Evolutionary conservation across 352 stramenopile genomes (phyloP).

Genomic region (Pythium periplocum): DNA sequence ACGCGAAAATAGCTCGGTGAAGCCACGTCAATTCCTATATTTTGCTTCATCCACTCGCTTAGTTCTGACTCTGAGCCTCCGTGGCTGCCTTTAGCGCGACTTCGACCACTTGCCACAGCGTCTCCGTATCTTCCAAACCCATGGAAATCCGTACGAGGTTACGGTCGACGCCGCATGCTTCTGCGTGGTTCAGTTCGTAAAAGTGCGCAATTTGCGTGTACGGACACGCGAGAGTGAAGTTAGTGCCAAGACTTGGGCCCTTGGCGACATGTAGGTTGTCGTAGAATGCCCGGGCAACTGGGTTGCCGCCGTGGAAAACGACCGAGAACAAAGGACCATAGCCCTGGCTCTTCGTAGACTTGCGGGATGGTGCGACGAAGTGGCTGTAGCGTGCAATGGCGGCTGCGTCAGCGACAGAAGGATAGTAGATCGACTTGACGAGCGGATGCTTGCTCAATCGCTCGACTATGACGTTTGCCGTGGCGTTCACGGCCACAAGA

Average conservation of each 20-base stretch:
- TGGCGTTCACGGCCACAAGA: constrained; percentile 75
- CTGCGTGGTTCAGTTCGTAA: constrained; percentile 89
- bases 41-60: no score
- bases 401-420: constrained; percentile 30
- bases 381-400: constrained; percentile 55
- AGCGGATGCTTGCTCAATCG: constrained; percentile 67
- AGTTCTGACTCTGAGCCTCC: no score
- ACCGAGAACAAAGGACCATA: constrained; percentile 90
- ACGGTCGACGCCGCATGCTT: constrained; percentile 86
- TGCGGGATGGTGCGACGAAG: constrained; percentile 29
- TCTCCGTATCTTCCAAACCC: constrained; percentile 82
- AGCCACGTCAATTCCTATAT: no score
- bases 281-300: constrained; percentile 83
- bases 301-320: constrained; percentile 65
- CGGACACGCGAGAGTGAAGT: constrained; percentile 91
- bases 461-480: constrained; percentile 57
- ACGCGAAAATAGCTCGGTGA: no score
- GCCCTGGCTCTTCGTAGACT: constrained; percentile 20
- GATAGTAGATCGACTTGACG: constrained; percentile 87
- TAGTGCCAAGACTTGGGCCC: constrained; percentile 88
- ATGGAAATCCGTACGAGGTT: constrained; percentile 91
- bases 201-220: constrained; percentile 93
- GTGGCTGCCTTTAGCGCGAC: constrained; percentile 30
- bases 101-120: constrained; percentile 59
- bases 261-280: constrained; percentile 83